A percentile compares a stretch with the other conserved stretches of the same genome.
Evolutionary conservation across 148 eudicot species (phyloP).

Genomic region (Beta vulgaris): DNA sequence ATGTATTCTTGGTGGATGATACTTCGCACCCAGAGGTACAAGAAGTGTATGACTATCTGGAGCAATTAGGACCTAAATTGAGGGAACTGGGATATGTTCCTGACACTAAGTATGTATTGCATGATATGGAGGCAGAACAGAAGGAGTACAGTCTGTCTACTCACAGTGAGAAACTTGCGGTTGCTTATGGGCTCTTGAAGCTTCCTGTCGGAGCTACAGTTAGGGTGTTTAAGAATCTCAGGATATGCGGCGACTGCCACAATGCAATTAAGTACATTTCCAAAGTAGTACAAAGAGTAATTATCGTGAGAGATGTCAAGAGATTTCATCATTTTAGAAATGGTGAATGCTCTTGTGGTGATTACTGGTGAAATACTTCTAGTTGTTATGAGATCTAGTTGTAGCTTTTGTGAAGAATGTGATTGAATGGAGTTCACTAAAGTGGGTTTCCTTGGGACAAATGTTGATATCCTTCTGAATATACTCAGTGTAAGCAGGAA

Average conservation of each 20-base stretch:
- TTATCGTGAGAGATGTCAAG: conserved; percentile 87
- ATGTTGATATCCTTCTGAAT: too few relatives aligned
- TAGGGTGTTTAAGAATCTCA: conserved; percentile 62
- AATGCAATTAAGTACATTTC: conserved; percentile 88
- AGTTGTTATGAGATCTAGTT: not conserved
- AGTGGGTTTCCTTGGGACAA: too few relatives aligned
- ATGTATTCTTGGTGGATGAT: conserved; percentile 63
- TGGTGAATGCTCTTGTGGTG: conserved; percentile 88
- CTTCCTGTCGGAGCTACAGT: conserved; percentile 57
- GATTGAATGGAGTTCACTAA: not conserved
- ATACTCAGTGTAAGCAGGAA: not conserved
- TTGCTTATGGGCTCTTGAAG: conserved; percentile 61
- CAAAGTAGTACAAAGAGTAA: conserved; percentile 65
- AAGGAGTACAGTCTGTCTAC: conserved; percentile 53
- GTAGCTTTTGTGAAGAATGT: not conserved
- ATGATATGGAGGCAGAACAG: conserved; percentile 60
- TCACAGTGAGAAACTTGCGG: conserved; percentile 72
- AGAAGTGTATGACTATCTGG: conserved; percentile 50
- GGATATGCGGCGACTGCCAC: conserved; percentile 86
- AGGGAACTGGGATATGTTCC: conserved; percentile 62
- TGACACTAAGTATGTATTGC: conserved; percentile 51
- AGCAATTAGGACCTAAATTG: conserved; percentile 43
- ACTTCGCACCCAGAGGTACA: conserved; percentile 54
- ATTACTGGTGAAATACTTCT: conserved; percentile 84
- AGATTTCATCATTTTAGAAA: conserved; percentile 90